Base-by-base conservation (phyloP, 768 basidiomycete genomes). In the Amanita jacksonii region DNA sequence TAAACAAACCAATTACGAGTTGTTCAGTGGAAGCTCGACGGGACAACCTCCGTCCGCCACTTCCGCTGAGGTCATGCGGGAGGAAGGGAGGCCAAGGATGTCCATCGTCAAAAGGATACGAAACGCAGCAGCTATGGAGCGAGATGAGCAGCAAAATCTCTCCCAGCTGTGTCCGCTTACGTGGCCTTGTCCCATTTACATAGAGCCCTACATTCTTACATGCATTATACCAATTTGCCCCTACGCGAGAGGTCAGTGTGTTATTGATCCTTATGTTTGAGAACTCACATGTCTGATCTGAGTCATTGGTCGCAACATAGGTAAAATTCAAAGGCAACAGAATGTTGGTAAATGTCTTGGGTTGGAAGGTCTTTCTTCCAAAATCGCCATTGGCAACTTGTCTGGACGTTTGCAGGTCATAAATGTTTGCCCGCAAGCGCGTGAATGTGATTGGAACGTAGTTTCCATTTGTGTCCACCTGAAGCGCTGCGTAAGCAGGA, bases 241-340 rank as follows among this genome's bases (percentile, higher is more conserved):
- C 83, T 87, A 27, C 46, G 12, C 43, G 41, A 30, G 43, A 25
- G 10, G 20, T 44, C 13, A n/a, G 33, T 35, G n/a, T 38, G 38
- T n/a, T 34, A 23, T n/a, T 18, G 20, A 50, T 40, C 19, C 48
- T 28, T 9, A 24, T 47, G 8, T 30, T 8, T 33, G 34, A 45
- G 40, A 3, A 57, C 73, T 53, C 52, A 89, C 91, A 97, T 16
- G 92, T 94, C 27, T 72, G 67, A 62, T 97, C 92, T 4, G 81
- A 76, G 35, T 75, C 70, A 56, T 97, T 96, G 8, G 75, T 66
- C 0, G 82, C 88, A 9, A 77, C 51, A 59, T 94, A 96, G 0
- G 81, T 77, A 62, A 94, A 93, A 53, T 84, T 84, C 40, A 97
- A 65, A 0, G 90, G 90, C 8, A 97, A 50, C 24, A 72, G 59